Evolutionary conservation across 2,329 filamentous ascomycete genomes (phyloP), one percentile per base, ranked within the genome.

Genomic region (Aspergillus sp.): DNA sequence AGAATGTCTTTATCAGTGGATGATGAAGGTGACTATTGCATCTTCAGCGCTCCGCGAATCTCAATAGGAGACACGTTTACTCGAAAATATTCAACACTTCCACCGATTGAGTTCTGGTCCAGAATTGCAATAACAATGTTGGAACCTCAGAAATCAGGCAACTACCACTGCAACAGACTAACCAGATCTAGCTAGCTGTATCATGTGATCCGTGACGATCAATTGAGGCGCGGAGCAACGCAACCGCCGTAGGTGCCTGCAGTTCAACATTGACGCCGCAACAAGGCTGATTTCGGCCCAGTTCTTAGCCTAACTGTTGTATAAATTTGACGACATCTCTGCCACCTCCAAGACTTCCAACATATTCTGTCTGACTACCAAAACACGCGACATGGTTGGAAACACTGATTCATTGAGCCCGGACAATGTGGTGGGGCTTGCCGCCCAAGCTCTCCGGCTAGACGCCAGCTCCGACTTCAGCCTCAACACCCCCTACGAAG

Each of bases 401-500:
- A 60, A 48, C n/a, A 51, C 76, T 68, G 61, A 66, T 27, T 39
- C 59, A 2, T 62, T 75, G 6, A 57, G 45, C 14, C 47, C 65
- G n/a, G 65, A 68, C 37, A 64, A 68, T 51, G 63, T 77, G 40
- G 56, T 76, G 37, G 65, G 66, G 7, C 60, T 75, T 31, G 73
- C 70, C 5, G 66, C 66, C 21, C 62, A 60, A 58, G 70, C 73
- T 60, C 62, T 77, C 19, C 62, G 66, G 19, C 59, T 63, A 23
- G 66, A 69, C 57, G 63, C 57, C 31, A 65, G 65, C 39, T 61
- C 58, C 23, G 66, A 68, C 47, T 63, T 62, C 23, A 69, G 60
- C 49, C 65, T 80, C 60, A 74, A 75, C 50, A 74, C 73, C 60
- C 60, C 89, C 0, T 91, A 89, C 72, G 93, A 98, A 77, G 91